phyloP scores from a whole-genome alignment of 371 early-diverging fungal species.

The Rhizopus arrhizus region DNA sequence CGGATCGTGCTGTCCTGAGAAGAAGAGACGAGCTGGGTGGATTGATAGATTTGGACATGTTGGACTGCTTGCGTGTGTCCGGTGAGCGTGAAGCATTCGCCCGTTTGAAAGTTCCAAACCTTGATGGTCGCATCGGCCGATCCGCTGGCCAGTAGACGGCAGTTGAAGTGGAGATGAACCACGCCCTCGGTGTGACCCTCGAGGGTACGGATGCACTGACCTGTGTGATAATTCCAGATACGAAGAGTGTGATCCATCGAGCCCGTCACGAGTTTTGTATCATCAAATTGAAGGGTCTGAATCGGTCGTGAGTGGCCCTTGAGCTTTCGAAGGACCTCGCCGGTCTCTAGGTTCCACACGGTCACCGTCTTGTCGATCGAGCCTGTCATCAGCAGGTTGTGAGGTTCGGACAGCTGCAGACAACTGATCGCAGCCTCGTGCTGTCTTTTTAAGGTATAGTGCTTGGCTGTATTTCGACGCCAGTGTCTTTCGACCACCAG shows the following conservation, averaged over 20 bases:
- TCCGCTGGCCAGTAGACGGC: conserved; percentile 80
- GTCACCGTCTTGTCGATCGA: conserved; percentile 79
- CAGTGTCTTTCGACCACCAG: conserved; percentile 82
- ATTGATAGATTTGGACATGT: conserved; percentile 70
- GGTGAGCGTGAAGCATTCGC: conserved; percentile 71
- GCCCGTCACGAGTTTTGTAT: conserved; percentile 82
- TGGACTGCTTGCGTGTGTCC: conserved; percentile 86
- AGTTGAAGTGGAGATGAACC: conserved; percentile 83
- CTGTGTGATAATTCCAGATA: conserved; percentile 96
- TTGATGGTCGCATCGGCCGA: conserved; percentile 88
- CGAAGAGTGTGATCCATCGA: conserved; percentile 92
- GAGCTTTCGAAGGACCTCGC: conserved; percentile 70
- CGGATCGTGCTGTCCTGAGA: conserved; percentile 77
- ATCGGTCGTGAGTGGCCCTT: conserved; percentile 88
- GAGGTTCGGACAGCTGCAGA: conserved; percentile 78
- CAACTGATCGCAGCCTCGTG: conserved; percentile 82
- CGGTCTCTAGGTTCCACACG: conserved; percentile 83
- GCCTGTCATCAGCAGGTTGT: conserved; percentile 76
- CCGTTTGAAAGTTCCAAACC: conserved; percentile 88
- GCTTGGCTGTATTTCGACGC: conserved; percentile 67
- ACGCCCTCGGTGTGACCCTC: conserved; percentile 86
- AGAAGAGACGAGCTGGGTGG: conserved; percentile 62
- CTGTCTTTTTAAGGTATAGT: conserved; percentile 49
- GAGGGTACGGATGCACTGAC: conserved; percentile 83
- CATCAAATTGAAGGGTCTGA: conserved; percentile 84